A percentile compares a stretch with the other conserved stretches of the same genome.
These are phyloP conservation scores for Macrophomina tecta DNA, from an alignment of 2,329 filamentous ascomycete genomes.

Conservation along the genomic window DNA sequence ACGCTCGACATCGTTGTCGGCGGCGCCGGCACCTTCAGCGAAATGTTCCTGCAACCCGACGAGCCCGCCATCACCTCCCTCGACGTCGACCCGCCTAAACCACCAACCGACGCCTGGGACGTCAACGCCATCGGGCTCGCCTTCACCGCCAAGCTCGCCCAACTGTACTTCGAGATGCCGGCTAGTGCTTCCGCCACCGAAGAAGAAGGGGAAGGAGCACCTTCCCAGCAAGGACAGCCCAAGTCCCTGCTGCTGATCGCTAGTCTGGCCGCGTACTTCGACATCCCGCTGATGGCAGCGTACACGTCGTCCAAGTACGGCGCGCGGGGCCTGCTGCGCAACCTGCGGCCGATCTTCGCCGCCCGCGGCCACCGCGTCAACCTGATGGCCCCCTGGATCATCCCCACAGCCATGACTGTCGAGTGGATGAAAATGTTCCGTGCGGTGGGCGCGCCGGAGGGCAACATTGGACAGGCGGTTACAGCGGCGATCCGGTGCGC, in stretches of 20 bases:
- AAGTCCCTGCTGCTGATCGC: constrained; percentile 35
- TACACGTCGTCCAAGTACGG: constrained; percentile 41
- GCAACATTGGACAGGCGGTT: not conserved
- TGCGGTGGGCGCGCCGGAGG: not conserved
- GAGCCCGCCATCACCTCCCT: constrained; percentile 26
- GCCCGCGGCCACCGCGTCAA: constrained; percentile 32
- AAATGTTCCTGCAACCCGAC: not conserved
- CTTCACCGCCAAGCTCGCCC: constrained; percentile 36
- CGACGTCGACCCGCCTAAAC: constrained; percentile 32
- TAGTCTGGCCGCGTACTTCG: constrained; percentile 37
- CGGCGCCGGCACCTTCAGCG: constrained; percentile 38
- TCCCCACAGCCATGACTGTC: constrained; percentile 33
- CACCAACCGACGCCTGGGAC: constrained; percentile 32
- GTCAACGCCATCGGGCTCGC: constrained; percentile 37
- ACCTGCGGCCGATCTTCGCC: constrained; percentile 32
- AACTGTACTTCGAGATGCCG: constrained; percentile 37
- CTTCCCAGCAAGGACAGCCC: constrained; percentile 6
- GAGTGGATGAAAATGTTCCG: constrained; percentile 16
- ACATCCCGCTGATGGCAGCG: constrained; percentile 34
- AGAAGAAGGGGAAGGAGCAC: too few relatives aligned
- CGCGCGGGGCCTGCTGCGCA: constrained; percentile 37
- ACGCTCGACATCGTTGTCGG: constrained; percentile 42
- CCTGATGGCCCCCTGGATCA: constrained; percentile 38
- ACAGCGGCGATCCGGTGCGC: not conserved
- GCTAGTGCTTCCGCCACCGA: not conserved